Conservation (phyloP, 768 basidiomycete species). For the Coprinopsis sp. region DNA sequence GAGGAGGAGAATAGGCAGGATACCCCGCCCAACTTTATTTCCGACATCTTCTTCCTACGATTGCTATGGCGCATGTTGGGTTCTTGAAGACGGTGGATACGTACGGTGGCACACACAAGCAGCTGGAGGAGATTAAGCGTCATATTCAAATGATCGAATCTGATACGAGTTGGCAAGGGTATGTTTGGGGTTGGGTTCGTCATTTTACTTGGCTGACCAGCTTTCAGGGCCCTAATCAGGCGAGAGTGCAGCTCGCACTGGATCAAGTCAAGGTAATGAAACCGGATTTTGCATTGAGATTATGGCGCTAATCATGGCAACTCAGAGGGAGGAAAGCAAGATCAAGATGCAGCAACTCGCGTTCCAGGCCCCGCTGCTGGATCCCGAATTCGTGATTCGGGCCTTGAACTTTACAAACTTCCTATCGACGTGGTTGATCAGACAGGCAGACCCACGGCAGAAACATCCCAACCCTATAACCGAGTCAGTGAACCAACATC, state of each 20-base stretch:
- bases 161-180: conserved; percentile 82
- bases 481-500: conserved; percentile 46
- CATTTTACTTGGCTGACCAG: no score
- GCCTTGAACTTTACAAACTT: conserved; percentile 84
- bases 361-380: conserved; percentile 80
- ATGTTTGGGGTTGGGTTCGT: conserved; percentile 22
- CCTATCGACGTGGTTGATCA: conserved; percentile 89
- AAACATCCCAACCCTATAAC: conserved; percentile 66
- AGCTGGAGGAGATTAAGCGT: conserved; percentile 70
- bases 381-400: conserved; percentile 77
- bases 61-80: conserved; percentile 88
- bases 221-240: conserved; percentile 63
- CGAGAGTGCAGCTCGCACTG: conserved; percentile 73
- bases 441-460: conserved; percentile 79
- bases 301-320: not conserved
- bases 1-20: conserved; percentile 45
- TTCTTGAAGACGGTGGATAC: conserved; percentile 76
- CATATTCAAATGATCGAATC: conserved; percentile 73
- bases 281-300: not conserved
- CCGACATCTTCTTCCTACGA: conserved; percentile 90
- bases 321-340: conserved; percentile 65
- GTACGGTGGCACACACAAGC: conserved; percentile 68
- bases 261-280: conserved; percentile 68
- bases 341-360: conserved; percentile 71
- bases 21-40: conserved; percentile 85